phyloP scores from a whole-genome alignment of 2,329 filamentous ascomycete genomes.

The Magnaporthiopsis incrustans region DNA sequence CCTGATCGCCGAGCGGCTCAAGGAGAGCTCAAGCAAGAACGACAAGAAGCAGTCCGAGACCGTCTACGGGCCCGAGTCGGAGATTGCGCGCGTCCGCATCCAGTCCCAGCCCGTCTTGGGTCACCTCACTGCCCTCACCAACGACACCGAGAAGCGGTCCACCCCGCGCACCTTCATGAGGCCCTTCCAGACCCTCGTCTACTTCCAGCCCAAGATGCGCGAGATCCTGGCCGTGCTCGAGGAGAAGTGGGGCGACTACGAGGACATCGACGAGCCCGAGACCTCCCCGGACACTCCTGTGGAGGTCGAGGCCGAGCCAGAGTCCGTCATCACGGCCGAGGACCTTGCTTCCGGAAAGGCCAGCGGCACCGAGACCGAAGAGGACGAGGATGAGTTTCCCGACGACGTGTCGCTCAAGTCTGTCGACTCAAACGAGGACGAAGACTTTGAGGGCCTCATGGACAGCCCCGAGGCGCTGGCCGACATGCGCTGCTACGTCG shows the following conservation, averaged over 20 bases:
- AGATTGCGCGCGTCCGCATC: constrained; percentile 26
- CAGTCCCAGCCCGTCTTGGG: constrained; percentile 32
- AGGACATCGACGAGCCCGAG: constrained; percentile 9
- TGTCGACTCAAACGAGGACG: constrained; percentile 5
- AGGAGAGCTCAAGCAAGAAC: not conserved
- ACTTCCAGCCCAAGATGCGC: constrained; percentile 33
- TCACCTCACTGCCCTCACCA: constrained; percentile 22
- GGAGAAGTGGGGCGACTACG: constrained; percentile 11
- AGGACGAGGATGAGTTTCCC: constrained; percentile 10
- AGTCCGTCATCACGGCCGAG: not conserved
- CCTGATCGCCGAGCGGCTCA: not conserved
- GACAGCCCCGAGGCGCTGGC: constrained; percentile 29
- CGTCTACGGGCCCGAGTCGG: not conserved
- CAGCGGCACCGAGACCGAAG: not conserved
- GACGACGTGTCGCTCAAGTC: constrained; percentile 9
- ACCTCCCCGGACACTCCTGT: not conserved
- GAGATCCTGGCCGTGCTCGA: constrained; percentile 26
- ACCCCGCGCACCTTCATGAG: constrained; percentile 31
- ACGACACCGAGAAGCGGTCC: constrained; percentile 15
- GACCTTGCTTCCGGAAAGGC: not conserved
- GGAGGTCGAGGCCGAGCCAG: not conserved
- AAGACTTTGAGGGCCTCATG: constrained; percentile 8
- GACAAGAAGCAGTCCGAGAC: constrained; percentile 15
- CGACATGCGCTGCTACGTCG: constrained; percentile 34
- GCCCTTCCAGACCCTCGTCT: constrained; percentile 31